A percentile compares a stretch with the other conserved stretches of the same genome.
phyloP scores from a whole-genome alignment of 1,284 basidiomycete species.

The Boletus subluridellus region DNA sequence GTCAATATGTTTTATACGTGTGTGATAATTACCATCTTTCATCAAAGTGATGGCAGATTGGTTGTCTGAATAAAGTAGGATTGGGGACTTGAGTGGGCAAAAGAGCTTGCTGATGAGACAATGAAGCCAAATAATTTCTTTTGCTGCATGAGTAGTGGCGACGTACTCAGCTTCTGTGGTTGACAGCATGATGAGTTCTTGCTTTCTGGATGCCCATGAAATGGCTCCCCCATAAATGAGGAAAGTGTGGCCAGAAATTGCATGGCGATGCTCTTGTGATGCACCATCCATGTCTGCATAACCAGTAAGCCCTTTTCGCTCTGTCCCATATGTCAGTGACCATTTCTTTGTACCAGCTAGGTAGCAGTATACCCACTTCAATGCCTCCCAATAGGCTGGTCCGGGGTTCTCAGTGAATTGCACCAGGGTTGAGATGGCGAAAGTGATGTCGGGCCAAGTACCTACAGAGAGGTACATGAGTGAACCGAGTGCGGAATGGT shows the following conservation, averaged over 20 bases:
- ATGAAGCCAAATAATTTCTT: neutral
- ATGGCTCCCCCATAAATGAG: neutral
- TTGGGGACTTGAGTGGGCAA: neutral
- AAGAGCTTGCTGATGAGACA: neutral
- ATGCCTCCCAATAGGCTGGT: neutral
- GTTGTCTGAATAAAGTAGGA: neutral
- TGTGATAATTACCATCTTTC: neutral
- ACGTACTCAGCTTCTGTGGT: neutral
- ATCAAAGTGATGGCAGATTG: no score
- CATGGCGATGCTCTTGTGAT: neutral
- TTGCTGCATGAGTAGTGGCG: neutral
- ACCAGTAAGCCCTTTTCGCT: neutral
- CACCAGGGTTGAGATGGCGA: neutral
- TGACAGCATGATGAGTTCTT: neutral
- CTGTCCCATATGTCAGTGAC: neutral
- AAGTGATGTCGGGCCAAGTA: neutral
- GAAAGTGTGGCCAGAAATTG: neutral
- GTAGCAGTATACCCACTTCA: neutral
- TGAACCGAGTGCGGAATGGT: neutral
- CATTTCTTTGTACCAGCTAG: neutral
- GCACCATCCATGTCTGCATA: neutral
- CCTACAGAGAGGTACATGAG: neutral
- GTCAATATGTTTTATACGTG: neutral
- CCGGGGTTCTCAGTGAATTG: neutral
- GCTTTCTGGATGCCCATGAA: neutral